Percentiles rank a stretch among this genome's conserved stretches.
Conservation (phyloP, 2,329 filamentous ascomycete genomes). For the Trichoderma cornu-damae region DNA sequence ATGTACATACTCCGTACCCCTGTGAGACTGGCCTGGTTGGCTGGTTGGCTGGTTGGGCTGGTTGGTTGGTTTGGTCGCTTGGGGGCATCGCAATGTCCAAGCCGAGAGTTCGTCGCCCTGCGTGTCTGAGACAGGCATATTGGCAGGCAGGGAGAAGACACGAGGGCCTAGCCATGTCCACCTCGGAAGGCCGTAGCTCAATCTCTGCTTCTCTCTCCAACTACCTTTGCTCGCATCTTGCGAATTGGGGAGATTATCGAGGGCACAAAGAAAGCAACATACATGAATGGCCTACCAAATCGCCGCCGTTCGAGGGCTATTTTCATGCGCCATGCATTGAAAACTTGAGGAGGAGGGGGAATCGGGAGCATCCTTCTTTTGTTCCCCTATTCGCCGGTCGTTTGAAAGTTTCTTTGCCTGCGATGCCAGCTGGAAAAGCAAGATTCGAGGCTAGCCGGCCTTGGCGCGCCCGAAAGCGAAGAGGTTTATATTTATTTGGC, state of each 20-base stretch:
- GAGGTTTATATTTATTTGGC: too few relatives aligned
- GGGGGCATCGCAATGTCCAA: too few relatives aligned
- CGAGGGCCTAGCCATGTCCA: not conserved
- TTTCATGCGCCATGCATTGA: not conserved
- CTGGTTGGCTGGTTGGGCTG: conserved; percentile 11
- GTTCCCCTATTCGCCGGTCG: conserved; percentile 11
- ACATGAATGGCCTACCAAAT: not conserved
- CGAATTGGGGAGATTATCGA: not conserved
- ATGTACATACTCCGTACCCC: too few relatives aligned
- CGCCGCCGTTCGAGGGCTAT: not conserved
- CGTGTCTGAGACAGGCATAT: conserved; percentile 11
- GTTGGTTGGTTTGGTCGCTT: conserved; percentile 1
- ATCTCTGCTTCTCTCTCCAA: not conserved
- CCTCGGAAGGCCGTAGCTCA: not conserved
- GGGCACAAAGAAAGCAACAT: not conserved
- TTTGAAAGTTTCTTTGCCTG: not conserved
- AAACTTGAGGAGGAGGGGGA: not conserved
- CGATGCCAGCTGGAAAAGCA: conserved; percentile 12
- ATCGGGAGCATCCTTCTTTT: not conserved
- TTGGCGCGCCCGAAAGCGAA: conserved; percentile 11
- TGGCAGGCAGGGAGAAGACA: not conserved
- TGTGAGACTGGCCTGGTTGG: conserved; percentile 17
- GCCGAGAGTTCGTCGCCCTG: conserved; percentile 14
- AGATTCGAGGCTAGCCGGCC: conserved; percentile 6
- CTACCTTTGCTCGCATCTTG: not conserved